Evolutionary conservation across 192 early-diverging fungal genomes (phyloP), one percentile per base, ranked within the genome.

Genomic region (Coemansia sp.): DNA sequence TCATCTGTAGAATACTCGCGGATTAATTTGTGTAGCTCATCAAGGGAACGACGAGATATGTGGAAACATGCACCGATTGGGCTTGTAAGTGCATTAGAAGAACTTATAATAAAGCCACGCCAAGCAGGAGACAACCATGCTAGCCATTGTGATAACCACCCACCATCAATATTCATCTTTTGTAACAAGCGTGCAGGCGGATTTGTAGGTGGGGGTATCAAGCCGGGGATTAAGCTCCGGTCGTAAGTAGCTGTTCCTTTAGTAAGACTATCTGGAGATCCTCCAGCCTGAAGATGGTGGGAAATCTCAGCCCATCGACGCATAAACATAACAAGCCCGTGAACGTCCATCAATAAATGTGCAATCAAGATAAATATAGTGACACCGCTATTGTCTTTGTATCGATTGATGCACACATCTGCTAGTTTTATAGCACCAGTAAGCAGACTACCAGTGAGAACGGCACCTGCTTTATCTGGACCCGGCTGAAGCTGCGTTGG

Each of bases 331-430:
- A 50, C 26, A 23, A 44, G 64, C 5, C 66, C 72, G 12, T 25
- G 23, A 2, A 56, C 60, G 49, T 74, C 72, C 1, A 68, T 31
- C 16, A 56, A 27, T 16, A 9, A 41, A 9, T 74, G 72, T 0
- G 52, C 19, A 49, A 64, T 14, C 1, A 30, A 48, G 1, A 53
- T 25, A 51, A 62, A 53, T 22, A 74, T 24, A 0, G 56, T 58
- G 5, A 68, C 66, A 0, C 72, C 72, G 26, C 62, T 64, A 48
- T 57, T 61, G 2, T 74, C 41, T 10, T n/a, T 31, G 9, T 68
- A 48, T 30, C 57, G 30, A 6, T 25, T 22, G 23, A 74, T 21
- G 18, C 48, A 22, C 14, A 68, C 47, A 6, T 54, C 25, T 0
- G 22, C 57, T 5, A 64, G 24, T 19, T 73, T 64, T 26, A 60